These are phyloP conservation scores for Hyaloscypha variabilis DNA, from an alignment of 495 filamentous ascomycete species.

Conservation along the genomic window DNA sequence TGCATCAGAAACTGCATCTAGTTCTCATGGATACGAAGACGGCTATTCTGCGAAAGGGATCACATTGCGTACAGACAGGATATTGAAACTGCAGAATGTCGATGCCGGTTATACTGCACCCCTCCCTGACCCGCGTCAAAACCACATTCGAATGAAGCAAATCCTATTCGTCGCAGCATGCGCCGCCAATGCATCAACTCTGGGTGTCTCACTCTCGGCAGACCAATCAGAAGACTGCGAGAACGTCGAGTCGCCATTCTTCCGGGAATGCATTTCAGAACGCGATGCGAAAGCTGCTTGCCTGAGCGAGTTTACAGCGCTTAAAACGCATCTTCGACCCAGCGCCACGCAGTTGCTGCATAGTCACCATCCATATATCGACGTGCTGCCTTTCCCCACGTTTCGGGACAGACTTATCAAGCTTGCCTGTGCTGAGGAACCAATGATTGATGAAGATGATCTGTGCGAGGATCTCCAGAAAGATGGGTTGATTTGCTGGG, in stretches of 20 bases:
- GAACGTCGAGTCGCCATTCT: constrained; percentile 17
- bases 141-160: constrained; percentile 19
- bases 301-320: constrained; percentile 5
- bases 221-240: not conserved
- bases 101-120: not conserved
- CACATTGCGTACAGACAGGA: constrained; percentile 11
- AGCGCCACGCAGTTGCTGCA: constrained; percentile 4
- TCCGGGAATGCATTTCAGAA: constrained; percentile 1
- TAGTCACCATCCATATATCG: constrained; percentile 17
- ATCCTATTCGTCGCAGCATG: constrained; percentile 14
- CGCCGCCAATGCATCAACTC: constrained; percentile 6
- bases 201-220: not conserved
- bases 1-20: not conserved
- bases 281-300: not conserved
- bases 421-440: constrained; percentile 10
- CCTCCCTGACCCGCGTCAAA: constrained; percentile 7
- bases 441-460: constrained; percentile 28
- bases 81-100: constrained; percentile 1
- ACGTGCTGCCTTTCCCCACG: constrained; percentile 18
- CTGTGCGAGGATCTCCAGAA: constrained; percentile 30
- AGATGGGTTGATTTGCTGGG: constrained; percentile 32
- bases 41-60: not conserved
- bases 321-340: constrained; percentile 14
- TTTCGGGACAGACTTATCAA: constrained; percentile 17
- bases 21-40: not conserved